A percentile compares a stretch with the other conserved stretches of the same genome.
Evolutionary conservation across 139 green algal genomes (phyloP).

Genomic region (Picocystis salinarum): DNA sequence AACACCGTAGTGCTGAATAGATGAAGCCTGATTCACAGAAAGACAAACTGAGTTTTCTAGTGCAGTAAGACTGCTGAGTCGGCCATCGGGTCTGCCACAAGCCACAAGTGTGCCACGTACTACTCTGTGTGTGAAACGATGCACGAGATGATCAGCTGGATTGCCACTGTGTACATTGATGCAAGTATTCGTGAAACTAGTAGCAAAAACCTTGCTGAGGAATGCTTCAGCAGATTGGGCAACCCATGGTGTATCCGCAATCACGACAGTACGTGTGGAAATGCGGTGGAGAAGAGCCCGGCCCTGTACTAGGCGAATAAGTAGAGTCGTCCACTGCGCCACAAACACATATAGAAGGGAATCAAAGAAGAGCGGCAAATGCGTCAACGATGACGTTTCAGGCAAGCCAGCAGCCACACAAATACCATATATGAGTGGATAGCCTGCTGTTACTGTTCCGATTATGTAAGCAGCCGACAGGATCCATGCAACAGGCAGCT

Average conservation of each 20-base stretch:
- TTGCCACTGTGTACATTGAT: slow-evolving; percentile 17
- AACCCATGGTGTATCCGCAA: slow-evolving; percentile 14
- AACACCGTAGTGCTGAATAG: slow-evolving; percentile 8
- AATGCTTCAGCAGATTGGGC: slow-evolving; percentile 14
- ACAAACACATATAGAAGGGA: slow-evolving; percentile 12
- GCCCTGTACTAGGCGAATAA: slow-evolving; percentile 5
- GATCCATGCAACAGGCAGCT: slow-evolving; percentile 7
- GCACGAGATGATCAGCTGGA: slow-evolving; percentile 16
- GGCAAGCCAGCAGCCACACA: slow-evolving; percentile 5
- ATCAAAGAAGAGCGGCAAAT: slow-evolving; percentile 10
- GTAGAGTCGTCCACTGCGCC: slow-evolving; percentile 3
- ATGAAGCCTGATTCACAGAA: slow-evolving; percentile 10
- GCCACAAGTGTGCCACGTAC: slow-evolving; percentile 9
- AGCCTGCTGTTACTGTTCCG: slow-evolving; percentile 6
- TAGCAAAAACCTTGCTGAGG: slow-evolving; percentile 12
- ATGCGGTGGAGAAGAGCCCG: slow-evolving; percentile 8
- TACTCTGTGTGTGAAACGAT: slow-evolving; percentile 16
- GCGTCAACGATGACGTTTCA: slow-evolving; percentile 5
- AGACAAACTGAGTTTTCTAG: slow-evolving; percentile 5
- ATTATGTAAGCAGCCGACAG: slow-evolving; percentile 10
- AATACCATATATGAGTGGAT: slow-evolving; percentile 5
- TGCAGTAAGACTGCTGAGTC: slow-evolving; percentile 10
- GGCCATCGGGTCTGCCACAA: slow-evolving; percentile 11
- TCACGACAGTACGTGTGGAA: slow-evolving; percentile 9
- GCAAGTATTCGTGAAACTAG: slow-evolving; percentile 11